Base-by-base conservation (phyloP, 192 early-diverging fungal genomes). In the Thoreauomyces humboldtii region DNA sequence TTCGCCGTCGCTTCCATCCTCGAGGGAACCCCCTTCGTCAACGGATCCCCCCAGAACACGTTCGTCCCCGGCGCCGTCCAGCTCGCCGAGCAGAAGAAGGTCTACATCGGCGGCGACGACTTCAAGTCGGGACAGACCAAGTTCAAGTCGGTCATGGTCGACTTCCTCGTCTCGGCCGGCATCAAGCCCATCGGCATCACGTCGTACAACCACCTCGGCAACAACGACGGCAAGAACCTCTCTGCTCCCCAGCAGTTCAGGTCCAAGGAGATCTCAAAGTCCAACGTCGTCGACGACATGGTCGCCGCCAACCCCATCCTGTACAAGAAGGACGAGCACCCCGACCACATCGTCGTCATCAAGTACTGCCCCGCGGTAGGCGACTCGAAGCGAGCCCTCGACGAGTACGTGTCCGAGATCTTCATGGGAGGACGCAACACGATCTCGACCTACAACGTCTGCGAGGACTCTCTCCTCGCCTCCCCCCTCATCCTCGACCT, bases 111-210 rank as follows among this genome's bases (percentile, higher is more conserved):
- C 63, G 96, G 96, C 71, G 96, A 99, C 73, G 96, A 99, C 82
- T 99, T 99, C 91, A 99, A 99, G 86, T 92, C 90, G 67, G 96
- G 96, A 37, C 96, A 99, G 75, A 99, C 96, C 71, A 99, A 99
- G 87, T 83, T 99, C 85, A 99, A 99, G 86, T 96, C 94, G 12
- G 96, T 94, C 52, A 81, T 99, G 70, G 92, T 96, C 41, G 96
- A 99, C 76, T 99, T 99, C 78, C 81, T 99, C 57, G 96, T 99
- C 68, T 94, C 91, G 71, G 94, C 96, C 47, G 96, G 96, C 65
- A 93, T 99, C 88, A 97, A 97, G 86, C 96, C 96, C 33, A 72
- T 96, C 61, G 86, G 88, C 50, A 99, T 99, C 69, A 93, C 94
- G 35, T 90, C 86, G 41, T 98, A 96, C 87, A 96, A 96, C 84